Evolutionary conservation across 768 basidiomycete genomes (phyloP).

Genomic region (Lactarius trivialis): DNA sequence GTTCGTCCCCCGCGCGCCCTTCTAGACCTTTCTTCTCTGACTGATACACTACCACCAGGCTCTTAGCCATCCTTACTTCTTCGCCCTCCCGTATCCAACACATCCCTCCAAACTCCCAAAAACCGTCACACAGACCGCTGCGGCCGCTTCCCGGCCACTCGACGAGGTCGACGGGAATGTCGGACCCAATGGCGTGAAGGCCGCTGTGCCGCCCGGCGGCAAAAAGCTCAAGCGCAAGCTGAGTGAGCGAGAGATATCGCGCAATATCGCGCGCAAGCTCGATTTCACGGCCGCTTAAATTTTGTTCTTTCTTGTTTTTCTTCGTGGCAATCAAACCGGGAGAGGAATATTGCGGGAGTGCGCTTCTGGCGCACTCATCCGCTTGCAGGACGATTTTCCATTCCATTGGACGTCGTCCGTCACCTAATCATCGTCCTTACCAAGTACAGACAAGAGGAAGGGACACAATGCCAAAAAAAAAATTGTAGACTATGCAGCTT

Average conservation of each 20-base stretch:
- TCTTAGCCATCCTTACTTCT: slow-evolving; percentile 83
- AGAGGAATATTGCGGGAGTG: not conserved
- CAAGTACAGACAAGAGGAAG: slow-evolving; percentile 4
- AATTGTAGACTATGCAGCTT: slow-evolving; percentile 24
- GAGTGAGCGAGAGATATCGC: slow-evolving; percentile 41
- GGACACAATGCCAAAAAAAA: slow-evolving; percentile 20
- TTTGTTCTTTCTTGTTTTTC: not conserved
- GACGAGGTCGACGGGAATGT: slow-evolving; percentile 78
- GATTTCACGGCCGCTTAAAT: slow-evolving; percentile 51
- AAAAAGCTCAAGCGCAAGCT: slow-evolving; percentile 68
- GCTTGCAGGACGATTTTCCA: not conserved
- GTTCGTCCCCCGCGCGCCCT: slow-evolving; percentile 38
- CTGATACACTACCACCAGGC: slow-evolving; percentile 43
- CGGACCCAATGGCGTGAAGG: slow-evolving; percentile 35
- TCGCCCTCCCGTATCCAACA: slow-evolving; percentile 77
- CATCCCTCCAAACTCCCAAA: slow-evolving; percentile 88
- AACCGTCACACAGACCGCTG: slow-evolving; percentile 38
- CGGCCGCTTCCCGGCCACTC: slow-evolving; percentile 46
- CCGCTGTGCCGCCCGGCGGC: slow-evolving; percentile 32
- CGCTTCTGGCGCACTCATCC: not conserved
- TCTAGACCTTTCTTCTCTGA: not conserved
- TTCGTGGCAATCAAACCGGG: not conserved
- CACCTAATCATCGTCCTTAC: not conserved
- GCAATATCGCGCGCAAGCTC: slow-evolving; percentile 61
- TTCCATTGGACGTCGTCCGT: slow-evolving; percentile 8